Percentiles rank a stretch among this genome's conserved stretches.
Evolutionary conservation across 495 filamentous ascomycete species (phyloP).

Genomic region (Sordaria brevicollis): DNA sequence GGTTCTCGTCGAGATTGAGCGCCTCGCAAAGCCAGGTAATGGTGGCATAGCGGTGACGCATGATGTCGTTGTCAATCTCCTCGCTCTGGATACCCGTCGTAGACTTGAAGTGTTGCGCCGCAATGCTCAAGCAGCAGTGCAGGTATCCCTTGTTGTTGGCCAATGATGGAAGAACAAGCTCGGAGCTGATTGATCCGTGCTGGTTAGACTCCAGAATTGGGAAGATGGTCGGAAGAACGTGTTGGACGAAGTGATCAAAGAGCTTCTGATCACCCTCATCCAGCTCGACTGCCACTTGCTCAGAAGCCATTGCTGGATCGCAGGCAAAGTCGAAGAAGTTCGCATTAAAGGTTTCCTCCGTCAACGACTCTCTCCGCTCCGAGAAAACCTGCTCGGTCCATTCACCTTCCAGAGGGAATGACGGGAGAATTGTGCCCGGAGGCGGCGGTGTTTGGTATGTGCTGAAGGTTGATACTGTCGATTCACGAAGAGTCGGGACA

Average conservation of each 20-base stretch:
- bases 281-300: conserved; percentile 69
- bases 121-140: conserved; percentile 91
- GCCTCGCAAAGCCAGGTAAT: conserved; percentile 81
- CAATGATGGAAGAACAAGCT: conserved; percentile 74
- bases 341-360: conserved; percentile 56
- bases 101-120: conserved; percentile 89
- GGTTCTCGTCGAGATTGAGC: conserved; percentile 66
- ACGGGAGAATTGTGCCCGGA: conserved; percentile 49
- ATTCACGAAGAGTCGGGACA: conserved; percentile 71
- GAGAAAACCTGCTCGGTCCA: conserved; percentile 71
- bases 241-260: conserved; percentile 84
- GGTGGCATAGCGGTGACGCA: conserved; percentile 83
- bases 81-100: conserved; percentile 51
- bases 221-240: conserved; percentile 80
- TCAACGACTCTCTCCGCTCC: conserved; percentile 50
- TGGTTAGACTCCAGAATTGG: conserved; percentile 85
- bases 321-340: conserved; percentile 71
- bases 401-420: conserved; percentile 55
- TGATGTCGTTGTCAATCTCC: conserved; percentile 84
- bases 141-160: conserved; percentile 88
- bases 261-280: conserved; percentile 79
- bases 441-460: conserved; percentile 68
- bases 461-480: conserved; percentile 78
- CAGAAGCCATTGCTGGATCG: conserved; percentile 39
- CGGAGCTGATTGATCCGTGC: conserved; percentile 61